These are phyloP conservation scores for Yamadazyma nakazawae DNA, from an alignment of 805 yeast genomes.

Conservation along the genomic window DNA sequence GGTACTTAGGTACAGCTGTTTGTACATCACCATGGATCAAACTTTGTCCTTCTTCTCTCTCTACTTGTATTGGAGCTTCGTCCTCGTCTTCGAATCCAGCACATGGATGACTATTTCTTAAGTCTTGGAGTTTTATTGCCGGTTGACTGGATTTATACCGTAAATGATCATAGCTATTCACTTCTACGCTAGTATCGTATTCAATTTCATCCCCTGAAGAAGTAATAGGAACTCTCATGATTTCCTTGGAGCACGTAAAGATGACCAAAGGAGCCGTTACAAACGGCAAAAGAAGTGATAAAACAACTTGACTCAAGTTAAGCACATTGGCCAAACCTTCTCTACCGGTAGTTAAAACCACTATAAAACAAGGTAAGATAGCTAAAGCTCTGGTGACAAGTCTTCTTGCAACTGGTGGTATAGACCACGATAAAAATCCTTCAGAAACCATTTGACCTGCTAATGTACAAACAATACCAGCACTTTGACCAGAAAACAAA, in stretches of 20 bases:
- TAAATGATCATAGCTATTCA: constrained; percentile 3
- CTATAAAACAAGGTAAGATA: constrained; percentile 77
- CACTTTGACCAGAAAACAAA: constrained; percentile 89
- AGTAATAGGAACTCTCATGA: constrained; percentile 56
- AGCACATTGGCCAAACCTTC: constrained; percentile 74
- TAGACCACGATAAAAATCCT: constrained; percentile 78
- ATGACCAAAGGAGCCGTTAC: constrained; percentile 85
- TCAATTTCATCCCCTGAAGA: constrained; percentile 24
- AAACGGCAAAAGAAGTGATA: constrained; percentile 76
- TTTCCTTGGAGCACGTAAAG: constrained; percentile 67
- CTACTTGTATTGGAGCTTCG: constrained; percentile 14
- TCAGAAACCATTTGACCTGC: constrained; percentile 94
- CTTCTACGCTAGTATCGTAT: background rate
- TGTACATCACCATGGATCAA: constrained; percentile 11
- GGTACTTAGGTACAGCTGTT: background rate
- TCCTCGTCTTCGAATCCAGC: constrained; percentile 40
- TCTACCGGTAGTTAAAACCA: constrained; percentile 71
- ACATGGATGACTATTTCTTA: constrained; percentile 41
- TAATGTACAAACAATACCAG: constrained; percentile 90
- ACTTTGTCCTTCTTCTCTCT: constrained; percentile 14
- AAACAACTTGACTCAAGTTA: constrained; percentile 79
- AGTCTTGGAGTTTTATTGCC: constrained; percentile 38
- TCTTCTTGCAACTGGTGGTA: constrained; percentile 80
- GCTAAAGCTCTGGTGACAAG: constrained; percentile 80
- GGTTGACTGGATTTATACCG: constrained; percentile 35